Percentiles rank a stretch among this genome's conserved stretches.
phyloP scores from a whole-genome alignment of 352 stramenopile species.

The Globisporangium mamillatum region DNA sequence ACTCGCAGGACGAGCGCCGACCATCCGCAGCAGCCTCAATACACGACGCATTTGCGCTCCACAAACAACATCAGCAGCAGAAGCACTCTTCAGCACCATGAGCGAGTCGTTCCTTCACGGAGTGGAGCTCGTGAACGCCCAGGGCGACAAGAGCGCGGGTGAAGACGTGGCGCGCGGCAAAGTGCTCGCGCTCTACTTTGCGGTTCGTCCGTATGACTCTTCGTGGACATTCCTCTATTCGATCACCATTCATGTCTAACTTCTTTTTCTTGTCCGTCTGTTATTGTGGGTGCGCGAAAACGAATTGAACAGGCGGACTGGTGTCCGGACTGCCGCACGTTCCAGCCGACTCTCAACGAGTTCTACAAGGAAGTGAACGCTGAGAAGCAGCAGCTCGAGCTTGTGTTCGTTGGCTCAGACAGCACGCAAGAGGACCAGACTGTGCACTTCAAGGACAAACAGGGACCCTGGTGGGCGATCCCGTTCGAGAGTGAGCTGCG shows the following conservation, averaged over 20 bases:
- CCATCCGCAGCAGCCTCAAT: neutral
- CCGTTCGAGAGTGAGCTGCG: slow-evolving; percentile 62
- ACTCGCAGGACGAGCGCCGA: neutral
- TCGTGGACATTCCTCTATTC: neutral
- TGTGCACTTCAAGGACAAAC: slow-evolving; percentile 67
- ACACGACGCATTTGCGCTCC: neutral
- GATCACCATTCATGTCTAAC: neutral
- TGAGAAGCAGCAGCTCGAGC: slow-evolving; percentile 41
- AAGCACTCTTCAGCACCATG: slow-evolving; percentile 22
- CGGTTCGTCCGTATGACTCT: slow-evolving; percentile 26
- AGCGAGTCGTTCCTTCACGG: slow-evolving; percentile 44
- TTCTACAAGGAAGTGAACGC: slow-evolving; percentile 62
- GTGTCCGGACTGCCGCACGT: slow-evolving; percentile 79
- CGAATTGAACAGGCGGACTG: slow-evolving; percentile 58
- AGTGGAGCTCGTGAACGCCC: slow-evolving; percentile 54
- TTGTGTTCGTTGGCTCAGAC: slow-evolving; percentile 83
- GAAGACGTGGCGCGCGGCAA: slow-evolving; percentile 50
- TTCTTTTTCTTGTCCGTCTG: neutral
- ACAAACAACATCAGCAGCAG: neutral
- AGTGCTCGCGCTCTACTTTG: slow-evolving; percentile 75
- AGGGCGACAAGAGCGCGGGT: slow-evolving; percentile 39
- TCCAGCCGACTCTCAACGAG: slow-evolving; percentile 72
- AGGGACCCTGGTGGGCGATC: slow-evolving; percentile 74
- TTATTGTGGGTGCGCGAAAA: neutral
- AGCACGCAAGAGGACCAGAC: slow-evolving; percentile 48